Base-by-base conservation (phyloP, 1,139 yeast genomes). In the Blastobotrys raffinosifermentans region DNA sequence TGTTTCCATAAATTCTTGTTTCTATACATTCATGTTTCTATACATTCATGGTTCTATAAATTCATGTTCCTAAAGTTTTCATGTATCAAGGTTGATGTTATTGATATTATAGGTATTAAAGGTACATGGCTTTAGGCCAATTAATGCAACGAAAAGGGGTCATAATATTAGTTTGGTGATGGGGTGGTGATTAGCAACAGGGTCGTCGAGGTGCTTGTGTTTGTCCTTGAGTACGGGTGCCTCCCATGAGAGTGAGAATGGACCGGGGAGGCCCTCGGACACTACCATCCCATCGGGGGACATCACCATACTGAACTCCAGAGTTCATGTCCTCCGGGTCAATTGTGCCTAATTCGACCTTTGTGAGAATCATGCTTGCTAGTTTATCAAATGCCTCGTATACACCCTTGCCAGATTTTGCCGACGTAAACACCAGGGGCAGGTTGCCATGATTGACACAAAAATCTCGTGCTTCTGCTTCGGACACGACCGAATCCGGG, bases 331-430 rank as follows among this genome's bases (percentile, higher is more conserved):
- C 61, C 34, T 69, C 70, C 0, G 73, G 73, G 44, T 68, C 71
- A 10, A 69, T 51, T 7, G 50, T 55, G 2, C 73, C 73, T 30
- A 67, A 54, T 45, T 68, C 73, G 13, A 69, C 57, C 44, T 67
- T 68, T 4, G 71, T 59, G 19, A 69, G 49, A 9, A 69, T 63
- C 52, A 62, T 63, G 14, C 55, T 54, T 0, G 69, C 59, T 16
- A 69, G 39, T 21, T 55, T 64, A 43, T 70, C 73, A 50, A 79
- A 79, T 8, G 78, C 73, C 43, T 74, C 78, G 45, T 73, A 75
- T 11, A 79, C 76, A 15, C 80, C 78, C 43, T 70, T 72, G 9
- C 82, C 82, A 0, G 77, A 68, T 35, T 73, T 60, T 2, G 85
- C 80, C 16, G 81, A 66, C 4, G 66, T 54, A 20, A 55, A 48